Percentiles rank a stretch among this genome's conserved stretches.
Conservation (phyloP, 2,329 filamentous ascomycete genomes). For the Triangularia setosa region DNA sequence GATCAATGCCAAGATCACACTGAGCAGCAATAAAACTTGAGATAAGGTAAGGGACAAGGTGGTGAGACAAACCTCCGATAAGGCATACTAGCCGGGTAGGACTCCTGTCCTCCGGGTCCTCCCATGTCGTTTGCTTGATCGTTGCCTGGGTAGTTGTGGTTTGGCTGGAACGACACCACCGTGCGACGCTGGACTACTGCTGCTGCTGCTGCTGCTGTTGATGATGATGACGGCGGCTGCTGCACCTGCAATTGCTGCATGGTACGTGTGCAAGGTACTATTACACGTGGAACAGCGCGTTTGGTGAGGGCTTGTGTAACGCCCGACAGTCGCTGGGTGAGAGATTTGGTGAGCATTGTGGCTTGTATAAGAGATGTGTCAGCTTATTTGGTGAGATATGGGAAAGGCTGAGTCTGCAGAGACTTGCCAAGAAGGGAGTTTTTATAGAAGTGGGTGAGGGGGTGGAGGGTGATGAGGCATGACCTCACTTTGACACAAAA, state of each 20-base stretch:
- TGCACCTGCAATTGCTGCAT: neutral
- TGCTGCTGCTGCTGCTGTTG: too few species aligned
- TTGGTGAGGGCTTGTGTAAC: neutral
- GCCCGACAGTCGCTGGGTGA: neutral
- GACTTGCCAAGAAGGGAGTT: too few species aligned
- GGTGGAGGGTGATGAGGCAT: neutral
- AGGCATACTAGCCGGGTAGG: constrained; percentile 11
- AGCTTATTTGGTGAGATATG: neutral
- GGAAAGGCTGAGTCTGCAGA: too few species aligned
- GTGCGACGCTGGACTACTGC: neutral
- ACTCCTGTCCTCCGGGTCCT: constrained; percentile 22
- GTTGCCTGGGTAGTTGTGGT: neutral
- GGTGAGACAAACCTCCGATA: constrained; percentile 11
- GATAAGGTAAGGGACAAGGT: too few species aligned
- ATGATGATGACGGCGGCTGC: neutral
- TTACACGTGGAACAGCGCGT: neutral
- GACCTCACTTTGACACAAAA: neutral
- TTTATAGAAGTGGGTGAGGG: neutral
- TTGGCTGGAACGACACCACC: neutral
- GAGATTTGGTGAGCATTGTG: neutral
- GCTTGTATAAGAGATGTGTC: neutral
- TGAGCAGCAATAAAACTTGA: neutral
- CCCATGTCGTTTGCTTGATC: constrained; percentile 15
- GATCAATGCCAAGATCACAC: neutral
- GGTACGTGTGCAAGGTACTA: neutral